Base-by-base conservation (phyloP, 495 filamentous ascomycete genomes). In the Tuber borchii region DNA sequence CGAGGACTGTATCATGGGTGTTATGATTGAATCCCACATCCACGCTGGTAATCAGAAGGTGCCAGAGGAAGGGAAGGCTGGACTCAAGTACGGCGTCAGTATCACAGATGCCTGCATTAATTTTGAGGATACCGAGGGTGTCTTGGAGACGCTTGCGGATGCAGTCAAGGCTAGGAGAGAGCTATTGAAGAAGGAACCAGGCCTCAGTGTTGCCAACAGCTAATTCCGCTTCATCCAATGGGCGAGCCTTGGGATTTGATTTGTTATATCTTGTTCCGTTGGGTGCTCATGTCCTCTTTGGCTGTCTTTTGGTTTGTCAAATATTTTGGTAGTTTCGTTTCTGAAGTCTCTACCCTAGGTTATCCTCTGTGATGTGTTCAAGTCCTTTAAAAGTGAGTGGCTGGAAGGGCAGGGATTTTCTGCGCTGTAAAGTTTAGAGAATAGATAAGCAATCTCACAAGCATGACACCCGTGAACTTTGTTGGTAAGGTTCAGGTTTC, bases 21-120 rank as follows among this genome's bases (percentile, higher is more conserved):
- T 97, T 46, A 99, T 99, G 95, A 97, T 99, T 81, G 96, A 99
- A 86, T 96, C 92, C 82, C 90, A 98, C 83, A 96, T 99, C 84
- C 90, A 94, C 83, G 95, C 97, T 85, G 95, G 93, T 76, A 92
- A 87, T 84, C 95, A 99, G 85, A 98, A 97, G 84, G 93, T 97
- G 22, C 92, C 93, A 1, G 86, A 88, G 70, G 94, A 97, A 86
- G 95, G 95, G 81, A 95, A 94, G 86, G 85, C 87, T 44, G 93
- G 90, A 42, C 89, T 99, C 77, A 93, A 96, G 85, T 96, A 98
- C 83, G 95, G 95, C 81, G 91, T 98, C 83, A 95, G 92, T 80
- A 98, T 99, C 83, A 99, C 96, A 5, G 96, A 99, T 86, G 95
- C 96, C 56, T 99, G 96, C 84, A 97, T 99, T 81, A 77, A 81